Percentiles rank a stretch among this genome's conserved stretches.
Conservation (phyloP, 108 stramenopile genomes). For the Pinguiococcus pyrenoidosus region DNA sequence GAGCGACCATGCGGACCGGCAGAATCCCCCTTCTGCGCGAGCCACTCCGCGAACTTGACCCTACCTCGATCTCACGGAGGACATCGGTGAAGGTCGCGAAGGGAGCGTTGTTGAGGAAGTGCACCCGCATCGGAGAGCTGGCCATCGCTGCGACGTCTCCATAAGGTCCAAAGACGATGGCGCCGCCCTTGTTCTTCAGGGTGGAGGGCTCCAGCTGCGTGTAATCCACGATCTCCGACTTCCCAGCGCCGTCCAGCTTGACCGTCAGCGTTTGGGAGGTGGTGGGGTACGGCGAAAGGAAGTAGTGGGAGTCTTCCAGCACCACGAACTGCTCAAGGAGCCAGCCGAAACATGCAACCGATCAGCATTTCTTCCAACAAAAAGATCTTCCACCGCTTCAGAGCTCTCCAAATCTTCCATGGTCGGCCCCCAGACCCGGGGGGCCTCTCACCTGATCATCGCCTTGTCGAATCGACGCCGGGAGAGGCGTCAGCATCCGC, state of each 20-base stretch:
- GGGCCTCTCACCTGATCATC: no score
- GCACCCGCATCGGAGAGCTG: background rate
- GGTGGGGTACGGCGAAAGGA: slow-evolving; percentile 11
- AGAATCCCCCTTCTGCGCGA: no score
- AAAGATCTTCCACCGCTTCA: no score
- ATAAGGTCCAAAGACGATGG: slow-evolving; percentile 8
- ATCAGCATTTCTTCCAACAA: no score
- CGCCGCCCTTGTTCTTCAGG: background rate
- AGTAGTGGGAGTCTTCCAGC: slow-evolving; percentile 4
- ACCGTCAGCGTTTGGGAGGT: slow-evolving; percentile 1
- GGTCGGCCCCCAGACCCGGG: no score
- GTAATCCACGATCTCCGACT: slow-evolving; percentile 2
- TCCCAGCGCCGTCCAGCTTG: slow-evolving; percentile 3
- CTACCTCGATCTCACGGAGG: slow-evolving; percentile 40
- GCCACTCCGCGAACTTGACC: no score
- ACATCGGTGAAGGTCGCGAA: slow-evolving; percentile 31
- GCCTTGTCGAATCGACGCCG: no score
- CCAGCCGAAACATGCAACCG: no score
- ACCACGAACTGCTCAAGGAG: slow-evolving; percentile 5
- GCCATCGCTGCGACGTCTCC: slow-evolving; percentile 2
- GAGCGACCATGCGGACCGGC: no score
- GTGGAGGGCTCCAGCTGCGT: slow-evolving; percentile 1
- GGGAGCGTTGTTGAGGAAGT: slow-evolving; percentile 32
- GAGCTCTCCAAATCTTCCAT: no score
- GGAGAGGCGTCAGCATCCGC: no score